Base-by-base conservation (phyloP, 2,329 filamentous ascomycete genomes). In the Decorospora gaudefroyi region DNA sequence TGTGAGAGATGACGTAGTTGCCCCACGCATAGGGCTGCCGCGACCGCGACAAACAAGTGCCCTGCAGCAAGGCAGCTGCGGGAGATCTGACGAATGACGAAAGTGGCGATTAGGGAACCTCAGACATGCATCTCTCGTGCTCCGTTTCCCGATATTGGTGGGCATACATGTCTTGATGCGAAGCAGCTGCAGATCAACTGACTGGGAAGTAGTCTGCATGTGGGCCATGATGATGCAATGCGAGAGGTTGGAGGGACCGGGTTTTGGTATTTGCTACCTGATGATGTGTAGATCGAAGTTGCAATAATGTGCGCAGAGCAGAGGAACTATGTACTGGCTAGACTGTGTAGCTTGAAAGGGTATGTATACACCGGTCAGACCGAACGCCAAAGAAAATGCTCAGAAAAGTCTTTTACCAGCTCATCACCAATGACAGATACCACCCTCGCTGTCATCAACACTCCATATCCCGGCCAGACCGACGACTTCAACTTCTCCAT, bases 401-500 rank as follows among this genome's bases (percentile, higher is more conserved):
- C 27, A 8, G 7, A 12, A 12, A 7, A 16, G 7, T 11, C 9
- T 23, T 4, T 8, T 17, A 15, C 22, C 25, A 15, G 21, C 3
- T n/a, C 10, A 42, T 29, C 21, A 45, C 23, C 28, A 49, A 40
- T 42, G 34, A 60, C 63, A 62, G 51, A 68, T 63, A 21, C 82
- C 82, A 16, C 81, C 81, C 51, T 82, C 90, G 37, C 84, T 84
- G 45, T 95, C 89, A 61, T 95, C 89, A 64, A 93, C 85, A n/a
- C 84, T 87, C 91, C 91, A 96, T 0, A 83, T 86, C 2, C 88
- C 89, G 4, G 90, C 90, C 38, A 96, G 73, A 0, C 91, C 91
- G 41, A 84, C 80, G 46, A 82, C 75, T 61, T 82, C 76, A 18
- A 80, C 69, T 50, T 79, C 76, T 1, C 79, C 80, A 53, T 78